Base-by-base conservation (phyloP, 257 asterid genomes). In the Solanum peruvianum region DNA sequence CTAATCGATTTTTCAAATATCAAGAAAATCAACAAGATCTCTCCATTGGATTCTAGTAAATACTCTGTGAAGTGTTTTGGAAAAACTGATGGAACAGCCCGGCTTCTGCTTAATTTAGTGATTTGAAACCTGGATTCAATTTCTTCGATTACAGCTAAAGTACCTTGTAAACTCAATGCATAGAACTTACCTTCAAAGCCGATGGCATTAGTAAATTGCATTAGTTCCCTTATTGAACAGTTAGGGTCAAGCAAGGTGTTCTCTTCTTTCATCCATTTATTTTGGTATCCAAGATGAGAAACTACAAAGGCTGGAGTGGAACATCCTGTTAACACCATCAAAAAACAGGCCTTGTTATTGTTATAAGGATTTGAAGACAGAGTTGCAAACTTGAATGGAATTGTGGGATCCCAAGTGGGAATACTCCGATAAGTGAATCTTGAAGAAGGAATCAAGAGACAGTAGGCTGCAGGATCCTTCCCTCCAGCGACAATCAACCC, bases 21-120 rank as follows among this genome's bases (percentile, higher is more conserved):
- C n/a, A 89, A 87, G 21, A 92, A 89, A 20, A 86, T 88, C 81
- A 89, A 13, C 85, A 89, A 67, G n/a, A 92, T 85, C 49, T 87
- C 91, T 29, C 92, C 90, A 35, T 89, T 44, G 6, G 87, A 90
- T 76, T 91, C 91, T 18, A 89, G 35, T 49, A 91, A 25, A 69
- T 84, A 90, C 39, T 89, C 91, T 29, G 58, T 45, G 83, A 86
- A 90, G 86, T 82, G 89, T 52, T 27, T 83, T 13, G 88, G 84
- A 7, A 29, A 18, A 18, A 76, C 69, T 1, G 87, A 87, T 20
- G 92, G 91, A 72, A 90, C 87, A 21, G 76, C 90, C 11, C 89
- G 86, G 86, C 84, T 87, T 77, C 44, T 78, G 37, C 91, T 56
- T 16, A 77, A n/a, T 14, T 25, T n/a, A n/a, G 90, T 86, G 15